phyloP scores from a whole-genome alignment of 2,329 filamentous ascomycete genomes.

The Colletotrichum orchidophilum region DNA sequence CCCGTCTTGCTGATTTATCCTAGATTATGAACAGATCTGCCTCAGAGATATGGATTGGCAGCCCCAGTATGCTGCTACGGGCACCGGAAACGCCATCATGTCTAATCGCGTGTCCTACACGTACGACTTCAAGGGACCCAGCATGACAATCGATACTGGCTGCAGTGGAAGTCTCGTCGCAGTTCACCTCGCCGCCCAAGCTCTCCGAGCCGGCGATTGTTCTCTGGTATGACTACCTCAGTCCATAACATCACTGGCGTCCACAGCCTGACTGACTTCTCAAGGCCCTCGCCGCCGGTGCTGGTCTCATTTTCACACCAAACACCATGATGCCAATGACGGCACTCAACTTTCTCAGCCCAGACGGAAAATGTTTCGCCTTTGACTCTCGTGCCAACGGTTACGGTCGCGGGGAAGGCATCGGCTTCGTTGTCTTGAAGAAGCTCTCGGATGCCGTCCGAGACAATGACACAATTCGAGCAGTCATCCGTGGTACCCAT shows the following conservation, averaged over 20 bases:
- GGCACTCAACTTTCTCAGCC: slow-evolving; percentile 61
- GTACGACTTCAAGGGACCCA: slow-evolving; percentile 64
- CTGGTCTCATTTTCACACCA: slow-evolving; percentile 62
- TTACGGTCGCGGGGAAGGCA: slow-evolving; percentile 72
- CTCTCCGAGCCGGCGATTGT: slow-evolving; percentile 55
- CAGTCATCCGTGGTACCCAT: slow-evolving; percentile 62
- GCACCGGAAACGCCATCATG: slow-evolving; percentile 62
- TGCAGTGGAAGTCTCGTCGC: slow-evolving; percentile 66
- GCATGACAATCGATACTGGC: slow-evolving; percentile 67
- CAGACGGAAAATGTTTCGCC: slow-evolving; percentile 60
- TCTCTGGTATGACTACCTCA: slow-evolving; percentile 46
- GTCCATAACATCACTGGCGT: background rate
- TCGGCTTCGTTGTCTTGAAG: slow-evolving; percentile 69
- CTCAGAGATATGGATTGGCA: slow-evolving; percentile 59
- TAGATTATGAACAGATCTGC: slow-evolving; percentile 62
- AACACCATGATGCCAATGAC: slow-evolving; percentile 67
- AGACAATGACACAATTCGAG: slow-evolving; percentile 67
- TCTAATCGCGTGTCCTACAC: slow-evolving; percentile 65
- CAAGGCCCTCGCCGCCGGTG: slow-evolving; percentile 59
- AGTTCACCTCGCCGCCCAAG: slow-evolving; percentile 62
- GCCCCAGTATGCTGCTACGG: slow-evolving; percentile 62
- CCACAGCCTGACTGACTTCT: slow-evolving; percentile 35
- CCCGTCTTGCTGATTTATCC: background rate
- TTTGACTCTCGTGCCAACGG: slow-evolving; percentile 70
- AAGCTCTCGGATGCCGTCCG: slow-evolving; percentile 64